Base-by-base conservation (phyloP, 306 rosid species). In the Arachis stenosperma region DNA sequence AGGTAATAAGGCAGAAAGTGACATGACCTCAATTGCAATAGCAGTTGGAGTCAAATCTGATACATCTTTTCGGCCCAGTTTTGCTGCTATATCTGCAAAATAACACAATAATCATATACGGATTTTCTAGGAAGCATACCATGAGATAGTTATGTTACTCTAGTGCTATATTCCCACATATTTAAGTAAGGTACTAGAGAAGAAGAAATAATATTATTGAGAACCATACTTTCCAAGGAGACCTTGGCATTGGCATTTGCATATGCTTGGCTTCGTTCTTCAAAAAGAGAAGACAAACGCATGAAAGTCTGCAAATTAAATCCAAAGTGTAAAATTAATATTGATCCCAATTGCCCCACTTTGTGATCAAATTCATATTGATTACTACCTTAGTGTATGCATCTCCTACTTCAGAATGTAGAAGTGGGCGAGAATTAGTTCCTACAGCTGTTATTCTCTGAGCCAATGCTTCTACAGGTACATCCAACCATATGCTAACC, bases 401-500 rank as follows among this genome's bases (percentile, higher is more conserved):
- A 70, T 90, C 92, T 70, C 86, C 97, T 10, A 84, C 67, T 58
- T 84, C 95, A 10, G 70, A 65, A 75, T 83, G 87, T 73, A 92
- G 83, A 70, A 92, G 98, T 8, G 97, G 98, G n/a, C 95, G 95
- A 76, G 97, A 87, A 58, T 79, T 70, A 36, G 97, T 90, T 79
- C 98, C 95, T 12, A 82, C 92, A 46, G 86, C 87, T 39, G 92
- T 75, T 71, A 92, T 88, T 88, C 98, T 87, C 63, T 54, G 81
- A 42, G 97, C 97, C 85, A 92, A 83, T 61, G 90, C 89, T 53
- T 90, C 92, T 70, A 90, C 14, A 27, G 98, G 98, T 69, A 92
- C 98, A 75, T 92, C 98, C 75, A 92, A 84, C 96, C 96, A 92
- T 67, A 90, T 80, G 79, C 90, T 90, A 67, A 88, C 71, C 59